These are phyloP conservation scores for Durusdinium trenchii DNA, from an alignment of 73 alveolate species.

Conservation along the genomic window DNA sequence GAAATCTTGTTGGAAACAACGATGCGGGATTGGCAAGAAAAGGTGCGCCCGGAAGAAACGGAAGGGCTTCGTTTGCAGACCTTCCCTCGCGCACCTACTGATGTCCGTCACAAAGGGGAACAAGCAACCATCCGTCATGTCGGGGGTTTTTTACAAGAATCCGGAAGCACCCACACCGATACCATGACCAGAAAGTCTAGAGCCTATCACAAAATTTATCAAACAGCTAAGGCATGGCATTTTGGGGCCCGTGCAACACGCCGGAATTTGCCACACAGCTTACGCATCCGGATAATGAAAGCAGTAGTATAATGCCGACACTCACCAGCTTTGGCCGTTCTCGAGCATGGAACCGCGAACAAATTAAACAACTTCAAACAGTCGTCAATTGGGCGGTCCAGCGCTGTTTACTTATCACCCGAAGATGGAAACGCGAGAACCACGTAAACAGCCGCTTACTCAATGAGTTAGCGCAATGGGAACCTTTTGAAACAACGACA, in stretches of 20 bases:
- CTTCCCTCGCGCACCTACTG: neutral
- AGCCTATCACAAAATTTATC: neutral
- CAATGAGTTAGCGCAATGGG: constrained; percentile 3
- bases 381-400: constrained; percentile 26
- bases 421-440: neutral
- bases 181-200: neutral
- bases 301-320: constrained; percentile 47
- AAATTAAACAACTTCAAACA: neutral
- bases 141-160: neutral
- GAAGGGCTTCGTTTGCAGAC: neutral
- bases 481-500: constrained; percentile 14
- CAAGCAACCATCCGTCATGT: neutral
- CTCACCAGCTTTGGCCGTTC: constrained; percentile 20
- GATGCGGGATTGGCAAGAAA: constrained; percentile 17
- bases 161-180: neutral
- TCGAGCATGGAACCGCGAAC: constrained; percentile 21
- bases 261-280: neutral
- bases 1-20: neutral
- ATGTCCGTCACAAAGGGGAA: constrained; percentile 3
- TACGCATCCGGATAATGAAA: constrained; percentile 15
- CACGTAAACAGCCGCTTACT: neutral
- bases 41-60: neutral
- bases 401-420: neutral
- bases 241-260: neutral
- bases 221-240: neutral